Percentiles rank a stretch among this genome's conserved stretches.
phyloP scores from a whole-genome alignment of 768 basidiomycete genomes.

The Rhizopogon salebrosus region DNA sequence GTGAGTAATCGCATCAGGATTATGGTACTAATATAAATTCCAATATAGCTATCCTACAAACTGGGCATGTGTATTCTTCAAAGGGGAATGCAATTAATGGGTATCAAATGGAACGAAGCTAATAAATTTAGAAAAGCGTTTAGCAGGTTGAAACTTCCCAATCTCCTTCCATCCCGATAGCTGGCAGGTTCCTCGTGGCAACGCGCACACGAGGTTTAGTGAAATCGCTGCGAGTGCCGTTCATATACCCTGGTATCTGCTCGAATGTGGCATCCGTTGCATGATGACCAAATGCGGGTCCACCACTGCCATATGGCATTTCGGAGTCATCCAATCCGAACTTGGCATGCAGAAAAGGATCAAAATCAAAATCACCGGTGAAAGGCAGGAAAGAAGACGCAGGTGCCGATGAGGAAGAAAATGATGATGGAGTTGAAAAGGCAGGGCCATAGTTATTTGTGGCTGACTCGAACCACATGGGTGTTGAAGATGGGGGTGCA shows the following conservation, averaged over 20 bases:
- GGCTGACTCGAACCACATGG: slow-evolving; percentile 21
- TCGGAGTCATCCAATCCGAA: slow-evolving; percentile 17
- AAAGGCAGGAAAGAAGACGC: slow-evolving; percentile 29
- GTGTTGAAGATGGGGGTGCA: slow-evolving; percentile 12
- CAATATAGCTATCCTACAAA: not conserved
- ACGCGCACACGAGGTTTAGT: slow-evolving; percentile 55
- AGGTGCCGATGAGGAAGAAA: slow-evolving; percentile 31
- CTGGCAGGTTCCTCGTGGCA: slow-evolving; percentile 60
- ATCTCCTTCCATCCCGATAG: slow-evolving; percentile 60
- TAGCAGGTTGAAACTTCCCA: slow-evolving; percentile 76
- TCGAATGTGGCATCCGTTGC: slow-evolving; percentile 22
- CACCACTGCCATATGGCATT: slow-evolving; percentile 15
- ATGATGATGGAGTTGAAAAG: slow-evolving; percentile 15
- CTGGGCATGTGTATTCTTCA: too few species aligned
- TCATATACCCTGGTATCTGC: slow-evolving; percentile 23
- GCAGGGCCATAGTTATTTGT: slow-evolving; percentile 2
- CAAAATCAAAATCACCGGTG: not conserved
- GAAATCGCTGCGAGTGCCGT: slow-evolving; percentile 13
- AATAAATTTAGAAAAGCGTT: not conserved
- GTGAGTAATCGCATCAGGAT: not conserved
- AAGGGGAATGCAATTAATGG: not conserved
- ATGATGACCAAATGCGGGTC: slow-evolving; percentile 26
- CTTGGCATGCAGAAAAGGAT: slow-evolving; percentile 11
- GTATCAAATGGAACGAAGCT: not conserved
- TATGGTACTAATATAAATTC: not conserved